Evolutionary conservation across 179 eudicot species (phyloP), one percentile per base, ranked within the genome.

Genomic region (Carnegiea gigantea): DNA sequence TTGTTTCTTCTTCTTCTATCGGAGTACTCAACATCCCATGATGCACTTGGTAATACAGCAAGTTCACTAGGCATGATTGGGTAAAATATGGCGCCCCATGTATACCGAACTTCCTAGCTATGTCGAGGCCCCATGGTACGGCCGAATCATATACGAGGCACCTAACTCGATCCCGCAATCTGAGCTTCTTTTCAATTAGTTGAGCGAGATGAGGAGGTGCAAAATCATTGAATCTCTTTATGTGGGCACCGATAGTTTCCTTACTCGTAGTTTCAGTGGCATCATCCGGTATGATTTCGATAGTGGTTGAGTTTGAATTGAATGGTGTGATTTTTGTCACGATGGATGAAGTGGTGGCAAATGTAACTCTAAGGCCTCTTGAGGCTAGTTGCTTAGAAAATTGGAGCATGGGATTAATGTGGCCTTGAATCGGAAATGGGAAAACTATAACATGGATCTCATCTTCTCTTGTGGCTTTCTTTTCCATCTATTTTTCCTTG

Each of bases 391-490:
- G 84, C 40, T 85, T 85, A 0, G 87, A 82, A 28, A 85, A 85
- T 85, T 85, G 87, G 57, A 85, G 82, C 84, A 85, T 85, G 43
- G 87, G 87, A 38, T 85, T 85, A 4, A 81, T 82, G 75, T 85
- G 87, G 17, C 87, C 87, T 85, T 81, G 87, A 17, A 82, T 67
- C 14, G 82, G 84, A n/a, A 49, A 81, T 23, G 86, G 84, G 72
- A 84, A n/a, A 10, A 84, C 84, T 49, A 84, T 81, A 5, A 81
- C 84, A 64, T 84, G 78, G 2, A 72, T 62, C 28, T 44, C 73
- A 72, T 70, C 15, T 13, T 15, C 33, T 62, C 49, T 64, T 2
- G 17, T 72, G 46, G 11, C 23, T 72, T 84, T 64, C 44, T 3
- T 60, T 38, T 71, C 81, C 86, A 80, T 70, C 60, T 2, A 2